Conservation (phyloP, 352 stramenopile genomes). For the Phytopythium chamaehyphon region DNA sequence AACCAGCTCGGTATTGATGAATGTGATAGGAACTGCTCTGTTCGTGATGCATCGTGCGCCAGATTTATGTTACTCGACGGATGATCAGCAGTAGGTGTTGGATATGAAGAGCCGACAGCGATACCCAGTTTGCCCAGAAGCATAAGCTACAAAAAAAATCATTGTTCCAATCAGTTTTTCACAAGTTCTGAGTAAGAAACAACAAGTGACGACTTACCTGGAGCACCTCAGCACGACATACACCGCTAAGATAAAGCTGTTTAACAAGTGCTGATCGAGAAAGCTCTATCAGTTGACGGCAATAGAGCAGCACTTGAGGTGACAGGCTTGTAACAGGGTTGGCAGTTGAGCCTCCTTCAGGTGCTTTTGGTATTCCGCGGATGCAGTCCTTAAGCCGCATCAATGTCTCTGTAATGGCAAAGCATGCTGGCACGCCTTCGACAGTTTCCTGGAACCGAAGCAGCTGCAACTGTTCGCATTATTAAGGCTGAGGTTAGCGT, state of each 20-base stretch:
- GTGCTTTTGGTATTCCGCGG: neutral
- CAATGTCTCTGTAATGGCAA: slow-evolving; percentile 21
- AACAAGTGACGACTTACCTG: slow-evolving; percentile 42
- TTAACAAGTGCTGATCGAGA: slow-evolving; percentile 28
- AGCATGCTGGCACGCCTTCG: slow-evolving; percentile 16
- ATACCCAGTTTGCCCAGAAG: slow-evolving; percentile 38
- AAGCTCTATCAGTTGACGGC: slow-evolving; percentile 26
- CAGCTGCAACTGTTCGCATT: slow-evolving; percentile 23
- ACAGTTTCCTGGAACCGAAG: slow-evolving; percentile 13
- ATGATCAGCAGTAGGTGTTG: neutral
- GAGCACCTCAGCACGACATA: slow-evolving; percentile 28
- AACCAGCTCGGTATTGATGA: neutral
- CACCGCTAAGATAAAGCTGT: slow-evolving; percentile 25
- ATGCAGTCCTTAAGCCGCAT: slow-evolving; percentile 34
- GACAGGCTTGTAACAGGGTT: neutral
- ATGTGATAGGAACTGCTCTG: neutral
- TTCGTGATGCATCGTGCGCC: slow-evolving; percentile 14
- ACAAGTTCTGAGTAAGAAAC: too few species aligned
- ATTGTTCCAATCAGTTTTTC: too few species aligned
- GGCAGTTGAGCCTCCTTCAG: neutral
- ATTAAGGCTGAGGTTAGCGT: neutral
- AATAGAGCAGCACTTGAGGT: slow-evolving; percentile 2
- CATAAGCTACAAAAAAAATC: slow-evolving; percentile 19
- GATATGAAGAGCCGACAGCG: slow-evolving; percentile 16
- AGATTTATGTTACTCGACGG: slow-evolving; percentile 9